Base-by-base conservation (phyloP, 2,329 filamentous ascomycete species). In the Arthrobotrys sphaeroides region DNA sequence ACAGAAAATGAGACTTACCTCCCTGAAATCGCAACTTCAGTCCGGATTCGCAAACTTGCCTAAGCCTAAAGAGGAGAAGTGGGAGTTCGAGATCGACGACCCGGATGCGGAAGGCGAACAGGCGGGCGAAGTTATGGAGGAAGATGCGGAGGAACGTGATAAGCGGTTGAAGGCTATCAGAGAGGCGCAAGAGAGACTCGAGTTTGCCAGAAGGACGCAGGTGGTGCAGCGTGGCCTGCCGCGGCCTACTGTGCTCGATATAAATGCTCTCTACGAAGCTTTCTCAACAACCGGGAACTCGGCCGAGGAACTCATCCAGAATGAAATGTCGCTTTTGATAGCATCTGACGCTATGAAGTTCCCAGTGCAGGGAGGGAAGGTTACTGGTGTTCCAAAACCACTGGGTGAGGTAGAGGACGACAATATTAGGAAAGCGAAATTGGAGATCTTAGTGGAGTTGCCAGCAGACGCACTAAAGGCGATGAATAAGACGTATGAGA, bases 11-110 rank as follows among this genome's bases (percentile, higher is more conserved):
- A 88, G 88, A 20, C 90, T 96, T 76, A 85, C 90, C 73, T 88
- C 90, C 4, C 82, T 90, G 78, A 90, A 90, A 45, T 87, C 88
- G 74, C 88, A 90, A 77, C 84, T 99, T 5, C 88, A 88, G 73
- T 86, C 88, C 59, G 88, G 90, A 43, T 87, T 99, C n/a, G 88
- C 92, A 3, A 89, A 92, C 20, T 86, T 99, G 13, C 95, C 95
- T 0, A 96, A 92, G 80, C 95, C 95, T 0, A 97, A 96, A 81
- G 93, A 97, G 80, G 91, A 89, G 0, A 94, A 97, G 78, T 98
- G 92, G 90, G 95, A 98, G 79, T 88, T 98, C 49, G 86, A 89
- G 60, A 80, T 87, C 5, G 84, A 84, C n/a, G 87, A 88, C 74
- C 86, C 88, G 79, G 78, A 73, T 12, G 73, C 73, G 47, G 76